Conservation (phyloP, 2,329 filamentous ascomycete genomes). For the Colletotrichum agaves region DNA sequence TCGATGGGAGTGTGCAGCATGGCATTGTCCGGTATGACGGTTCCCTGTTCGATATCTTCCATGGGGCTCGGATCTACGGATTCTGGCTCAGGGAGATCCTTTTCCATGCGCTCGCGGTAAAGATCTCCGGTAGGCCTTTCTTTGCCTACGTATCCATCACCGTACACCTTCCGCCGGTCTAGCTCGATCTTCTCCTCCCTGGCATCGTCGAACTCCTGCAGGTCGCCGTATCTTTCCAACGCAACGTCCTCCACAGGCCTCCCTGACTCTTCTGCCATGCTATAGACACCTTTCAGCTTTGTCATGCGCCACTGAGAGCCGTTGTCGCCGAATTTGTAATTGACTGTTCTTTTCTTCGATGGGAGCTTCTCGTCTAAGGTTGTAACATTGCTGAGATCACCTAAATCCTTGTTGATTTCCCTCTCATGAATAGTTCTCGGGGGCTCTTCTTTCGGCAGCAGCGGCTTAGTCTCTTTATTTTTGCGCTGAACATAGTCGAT, state of each 20-base stretch:
- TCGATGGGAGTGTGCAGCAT: conserved; percentile 69
- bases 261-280: conserved; percentile 78
- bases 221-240: conserved; percentile 80
- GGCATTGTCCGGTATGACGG: conserved; percentile 65
- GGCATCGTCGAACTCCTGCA: conserved; percentile 90
- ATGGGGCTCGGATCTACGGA: conserved; percentile 34
- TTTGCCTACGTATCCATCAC: conserved; percentile 84
- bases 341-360: conserved; percentile 66
- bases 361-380: conserved; percentile 54
- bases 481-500: conserved; percentile 81
- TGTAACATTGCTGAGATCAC: conserved; percentile 68
- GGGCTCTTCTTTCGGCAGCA: conserved; percentile 66
- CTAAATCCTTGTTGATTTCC: conserved; percentile 78
- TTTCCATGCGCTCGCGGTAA: conserved; percentile 78
- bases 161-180: conserved; percentile 84
- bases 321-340: conserved; percentile 88
- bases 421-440: conserved; percentile 79
- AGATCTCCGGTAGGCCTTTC: conserved; percentile 90
- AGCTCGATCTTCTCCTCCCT: conserved; percentile 93
- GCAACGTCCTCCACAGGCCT: conserved; percentile 85
- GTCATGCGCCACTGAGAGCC: conserved; percentile 98
- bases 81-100: conserved; percentile 54
- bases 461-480: conserved; percentile 64
- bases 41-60: conserved; percentile 60
- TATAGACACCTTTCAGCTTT: conserved; percentile 87